A percentile compares a stretch with the other conserved stretches of the same genome.
Evolutionary conservation across 106 monocot species (phyloP).

Genomic region (Iris macrosiphon): DNA sequence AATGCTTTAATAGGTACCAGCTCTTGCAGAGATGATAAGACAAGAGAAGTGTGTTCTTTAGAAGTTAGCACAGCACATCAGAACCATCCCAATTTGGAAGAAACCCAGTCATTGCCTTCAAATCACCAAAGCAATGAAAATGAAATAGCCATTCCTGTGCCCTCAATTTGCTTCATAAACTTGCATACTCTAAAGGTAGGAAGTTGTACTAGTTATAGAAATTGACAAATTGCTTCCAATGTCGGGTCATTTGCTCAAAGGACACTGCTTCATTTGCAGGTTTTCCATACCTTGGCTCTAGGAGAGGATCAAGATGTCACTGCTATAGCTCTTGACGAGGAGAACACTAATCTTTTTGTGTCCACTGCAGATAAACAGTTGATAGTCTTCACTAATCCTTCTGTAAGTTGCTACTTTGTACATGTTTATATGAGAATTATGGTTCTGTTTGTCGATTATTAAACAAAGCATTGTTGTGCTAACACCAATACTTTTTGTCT

Average conservation of each 20-base stretch:
- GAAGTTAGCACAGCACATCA: constrained; percentile 6
- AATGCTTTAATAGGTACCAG: constrained; percentile 61
- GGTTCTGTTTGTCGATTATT: background rate
- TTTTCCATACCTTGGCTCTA: constrained; percentile 62
- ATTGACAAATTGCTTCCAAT: background rate
- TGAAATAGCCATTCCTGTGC: constrained; percentile 42
- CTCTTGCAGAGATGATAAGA: constrained; percentile 19
- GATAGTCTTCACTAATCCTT: constrained; percentile 82
- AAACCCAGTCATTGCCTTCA: background rate
- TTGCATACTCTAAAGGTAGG: constrained; percentile 76
- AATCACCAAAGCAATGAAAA: constrained; percentile 12
- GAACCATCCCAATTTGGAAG: background rate
- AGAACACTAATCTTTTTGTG: constrained; percentile 77
- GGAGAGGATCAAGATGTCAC: constrained; percentile 72
- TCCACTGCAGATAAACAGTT: constrained; percentile 87
- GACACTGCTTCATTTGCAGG: constrained; percentile 32
- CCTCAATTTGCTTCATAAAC: constrained; percentile 76
- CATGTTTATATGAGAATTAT: background rate
- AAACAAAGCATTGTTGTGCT: background rate
- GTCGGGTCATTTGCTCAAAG: too few relatives aligned
- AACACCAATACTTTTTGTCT: background rate
- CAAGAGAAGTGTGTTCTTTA: too few relatives aligned
- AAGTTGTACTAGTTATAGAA: background rate
- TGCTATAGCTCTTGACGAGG: constrained; percentile 59
- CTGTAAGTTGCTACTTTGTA: constrained; percentile 33